These are phyloP conservation scores for Alternaria ventricosa DNA, from an alignment of 2,329 filamentous ascomycete species.

Conservation along the genomic window DNA sequence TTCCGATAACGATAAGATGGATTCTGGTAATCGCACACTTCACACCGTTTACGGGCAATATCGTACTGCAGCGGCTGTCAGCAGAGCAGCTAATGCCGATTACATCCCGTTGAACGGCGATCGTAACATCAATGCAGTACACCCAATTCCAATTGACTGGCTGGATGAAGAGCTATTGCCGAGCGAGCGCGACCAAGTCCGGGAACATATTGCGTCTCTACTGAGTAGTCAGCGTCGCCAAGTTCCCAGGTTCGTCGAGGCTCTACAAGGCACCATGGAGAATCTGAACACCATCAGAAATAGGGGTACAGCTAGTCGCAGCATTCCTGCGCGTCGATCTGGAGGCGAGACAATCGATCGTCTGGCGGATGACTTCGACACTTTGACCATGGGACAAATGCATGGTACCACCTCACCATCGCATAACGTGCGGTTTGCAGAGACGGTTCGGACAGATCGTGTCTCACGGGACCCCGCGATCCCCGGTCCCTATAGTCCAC, in stretches of 20 bases:
- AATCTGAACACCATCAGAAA: neutral
- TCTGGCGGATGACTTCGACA: neutral
- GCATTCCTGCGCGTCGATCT: neutral
- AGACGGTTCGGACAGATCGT: neutral
- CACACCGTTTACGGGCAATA: neutral
- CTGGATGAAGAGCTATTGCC: neutral
- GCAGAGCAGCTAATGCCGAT: neutral
- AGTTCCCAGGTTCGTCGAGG: neutral
- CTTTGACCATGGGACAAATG: neutral
- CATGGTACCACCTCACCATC: neutral
- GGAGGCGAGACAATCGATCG: neutral
- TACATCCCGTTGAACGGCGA: neutral
- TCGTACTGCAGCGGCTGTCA: neutral
- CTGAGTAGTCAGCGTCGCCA: neutral
- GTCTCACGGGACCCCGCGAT: neutral
- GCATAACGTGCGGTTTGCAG: neutral
- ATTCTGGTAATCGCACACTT: fast-evolving
- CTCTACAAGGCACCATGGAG: neutral
- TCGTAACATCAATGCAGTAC: neutral
- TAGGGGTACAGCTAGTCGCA: neutral
- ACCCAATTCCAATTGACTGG: neutral
- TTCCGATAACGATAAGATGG: neutral
- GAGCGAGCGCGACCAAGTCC: neutral
- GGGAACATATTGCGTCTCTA: neutral
- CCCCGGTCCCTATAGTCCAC: neutral